Conservation (phyloP, 495 filamentous ascomycete species). For the Aspergillus coremiiformis region DNA sequence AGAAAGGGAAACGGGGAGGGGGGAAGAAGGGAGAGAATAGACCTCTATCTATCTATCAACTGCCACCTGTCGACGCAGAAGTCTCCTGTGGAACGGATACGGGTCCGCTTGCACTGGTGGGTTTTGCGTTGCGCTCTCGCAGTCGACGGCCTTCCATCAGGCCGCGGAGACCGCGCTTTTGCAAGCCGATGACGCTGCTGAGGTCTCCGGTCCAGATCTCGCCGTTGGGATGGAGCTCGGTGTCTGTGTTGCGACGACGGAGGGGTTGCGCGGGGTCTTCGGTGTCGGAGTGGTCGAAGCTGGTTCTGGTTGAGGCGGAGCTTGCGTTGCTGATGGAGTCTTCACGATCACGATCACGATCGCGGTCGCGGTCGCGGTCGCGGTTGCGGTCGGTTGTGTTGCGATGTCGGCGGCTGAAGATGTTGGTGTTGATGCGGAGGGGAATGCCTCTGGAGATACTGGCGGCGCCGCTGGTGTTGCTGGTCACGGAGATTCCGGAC, state of each 20-base stretch:
- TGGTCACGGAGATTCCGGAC: constrained; percentile 26
- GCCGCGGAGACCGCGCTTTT: constrained; percentile 86
- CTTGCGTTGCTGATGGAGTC: constrained; percentile 37
- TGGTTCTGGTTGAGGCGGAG: constrained; percentile 32
- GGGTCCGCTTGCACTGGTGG: constrained; percentile 20
- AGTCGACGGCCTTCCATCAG: constrained; percentile 92
- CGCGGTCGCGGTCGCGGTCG: constrained; percentile 27
- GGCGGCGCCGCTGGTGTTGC: constrained; percentile 25
- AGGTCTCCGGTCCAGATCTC: constrained; percentile 79
- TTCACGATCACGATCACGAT: too few species aligned
- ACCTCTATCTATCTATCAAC: not conserved
- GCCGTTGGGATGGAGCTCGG: constrained; percentile 21
- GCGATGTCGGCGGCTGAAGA: constrained; percentile 22
- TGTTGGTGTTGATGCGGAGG: constrained; percentile 39
- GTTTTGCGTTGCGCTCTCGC: constrained; percentile 55
- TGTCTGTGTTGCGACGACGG: constrained; percentile 32
- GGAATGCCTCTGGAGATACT: constrained; percentile 31
- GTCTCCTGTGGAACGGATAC: not conserved
- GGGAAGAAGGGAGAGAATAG: not conserved
- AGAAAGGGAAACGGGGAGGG: not conserved
- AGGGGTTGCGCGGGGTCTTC: constrained; percentile 30
- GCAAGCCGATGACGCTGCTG: constrained; percentile 89
- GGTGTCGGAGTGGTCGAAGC: constrained; percentile 39
- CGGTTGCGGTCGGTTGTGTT: constrained; percentile 16
- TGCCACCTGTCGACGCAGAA: not conserved